Evolutionary conservation across 1,284 basidiomycete species (phyloP).

Genomic region (Waitea zeae): DNA sequence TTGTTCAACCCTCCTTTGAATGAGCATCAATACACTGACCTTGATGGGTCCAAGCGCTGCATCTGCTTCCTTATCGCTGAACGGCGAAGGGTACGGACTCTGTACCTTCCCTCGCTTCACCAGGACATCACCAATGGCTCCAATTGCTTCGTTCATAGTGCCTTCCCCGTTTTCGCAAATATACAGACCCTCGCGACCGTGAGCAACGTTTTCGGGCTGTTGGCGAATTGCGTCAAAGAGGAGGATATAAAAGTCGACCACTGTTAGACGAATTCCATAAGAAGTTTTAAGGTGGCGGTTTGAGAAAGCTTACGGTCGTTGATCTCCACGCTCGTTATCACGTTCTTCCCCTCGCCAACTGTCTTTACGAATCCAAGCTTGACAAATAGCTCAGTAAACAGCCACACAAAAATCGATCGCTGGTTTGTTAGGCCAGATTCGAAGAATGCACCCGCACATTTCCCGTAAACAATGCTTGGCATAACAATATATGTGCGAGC

Average conservation of each 20-base stretch:
- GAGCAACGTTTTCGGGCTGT: constrained; percentile 5
- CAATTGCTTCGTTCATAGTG: constrained; percentile 19
- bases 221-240: constrained; percentile 8
- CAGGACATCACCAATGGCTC: constrained; percentile 24
- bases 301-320: no score
- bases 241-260: constrained; percentile 6
- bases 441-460: no score
- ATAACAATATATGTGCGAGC: no score
- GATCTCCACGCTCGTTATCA: constrained; percentile 26
- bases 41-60: constrained; percentile 6
- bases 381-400: no score
- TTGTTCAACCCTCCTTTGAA: neutral
- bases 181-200: constrained; percentile 11
- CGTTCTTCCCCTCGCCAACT: constrained; percentile 17
- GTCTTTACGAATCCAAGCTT: constrained; percentile 3
- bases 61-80: constrained; percentile 8
- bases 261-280: no score
- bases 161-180: constrained; percentile 11
- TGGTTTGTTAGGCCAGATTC: no score
- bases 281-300: no score
- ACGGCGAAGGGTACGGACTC: constrained; percentile 7
- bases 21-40: constrained; percentile 1
- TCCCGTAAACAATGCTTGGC: no score
- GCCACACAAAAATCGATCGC: no score
- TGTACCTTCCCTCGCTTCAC: constrained; percentile 15